A percentile compares a stretch with the other conserved stretches of the same genome.
Evolutionary conservation across 129 eudicot genomes (phyloP).

Genomic region (Escallonia rubra): DNA sequence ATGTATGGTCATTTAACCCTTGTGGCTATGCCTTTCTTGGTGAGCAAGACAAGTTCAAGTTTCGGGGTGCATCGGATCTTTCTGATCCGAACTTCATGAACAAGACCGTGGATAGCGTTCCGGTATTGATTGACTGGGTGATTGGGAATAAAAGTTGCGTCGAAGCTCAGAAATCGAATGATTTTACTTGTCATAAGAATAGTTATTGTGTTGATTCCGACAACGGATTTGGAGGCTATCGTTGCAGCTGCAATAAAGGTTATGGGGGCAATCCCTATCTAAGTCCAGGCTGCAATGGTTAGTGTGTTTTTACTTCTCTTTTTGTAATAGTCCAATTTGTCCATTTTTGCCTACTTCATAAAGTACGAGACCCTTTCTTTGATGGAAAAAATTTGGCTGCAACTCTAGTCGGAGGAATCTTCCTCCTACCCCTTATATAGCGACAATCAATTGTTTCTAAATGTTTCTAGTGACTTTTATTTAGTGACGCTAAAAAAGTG

Average conservation of each 20-base stretch:
- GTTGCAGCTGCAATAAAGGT: slow-evolving; percentile 28
- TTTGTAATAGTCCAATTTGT: no score
- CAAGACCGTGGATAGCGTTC: slow-evolving; percentile 15
- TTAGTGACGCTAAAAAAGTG: no score
- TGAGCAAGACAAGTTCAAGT: slow-evolving; percentile 12
- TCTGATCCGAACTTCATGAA: slow-evolving; percentile 14
- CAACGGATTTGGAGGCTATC: slow-evolving; percentile 24
- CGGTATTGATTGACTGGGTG: slow-evolving; percentile 44
- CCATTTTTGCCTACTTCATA: no score
- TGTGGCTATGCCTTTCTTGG: slow-evolving; percentile 37
- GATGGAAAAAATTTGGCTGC: no score
- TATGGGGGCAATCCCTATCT: slow-evolving; percentile 43
- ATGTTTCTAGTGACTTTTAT: no score
- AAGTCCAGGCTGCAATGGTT: slow-evolving; percentile 31
- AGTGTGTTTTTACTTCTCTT: neutral
- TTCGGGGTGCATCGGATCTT: slow-evolving; percentile 25
- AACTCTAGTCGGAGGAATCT: no score
- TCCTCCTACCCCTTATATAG: no score
- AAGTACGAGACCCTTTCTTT: neutral
- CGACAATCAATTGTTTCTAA: no score
- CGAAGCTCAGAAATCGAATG: slow-evolving; percentile 5
- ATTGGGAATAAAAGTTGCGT: slow-evolving; percentile 32
- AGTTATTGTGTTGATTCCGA: slow-evolving; percentile 28
- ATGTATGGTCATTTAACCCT: slow-evolving; percentile 12
- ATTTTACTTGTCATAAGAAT: slow-evolving; percentile 17